A percentile compares a stretch with the other conserved stretches of the same genome.
phyloP scores from a whole-genome alignment of 352 stramenopile genomes.

The Blastocystis sp. region DNA sequence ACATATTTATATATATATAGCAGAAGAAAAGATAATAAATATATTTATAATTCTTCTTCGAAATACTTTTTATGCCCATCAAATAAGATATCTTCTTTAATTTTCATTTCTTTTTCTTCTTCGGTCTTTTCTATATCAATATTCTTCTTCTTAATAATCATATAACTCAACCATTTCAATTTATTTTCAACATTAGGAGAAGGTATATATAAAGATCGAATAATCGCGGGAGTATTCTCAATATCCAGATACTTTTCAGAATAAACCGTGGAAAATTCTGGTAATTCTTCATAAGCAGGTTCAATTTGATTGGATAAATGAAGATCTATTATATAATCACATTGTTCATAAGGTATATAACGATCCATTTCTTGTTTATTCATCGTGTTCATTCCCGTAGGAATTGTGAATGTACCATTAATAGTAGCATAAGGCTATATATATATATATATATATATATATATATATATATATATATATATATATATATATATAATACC shows the following conservation, averaged over 20 bases:
- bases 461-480: slow-evolving; percentile 38
- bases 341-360: slow-evolving; percentile 50
- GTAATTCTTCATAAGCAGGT: slow-evolving; percentile 1
- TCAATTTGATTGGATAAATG: slow-evolving; percentile 43
- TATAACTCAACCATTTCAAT: slow-evolving; percentile 4
- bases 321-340: slow-evolving; percentile 58
- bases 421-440: slow-evolving; percentile 22
- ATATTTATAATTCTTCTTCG: slow-evolving; percentile 6
- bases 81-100: neutral
- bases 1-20: no score
- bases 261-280: neutral
- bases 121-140: neutral
- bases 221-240: neutral
- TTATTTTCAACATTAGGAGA: neutral
- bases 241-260: neutral
- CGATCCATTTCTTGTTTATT: slow-evolving; percentile 55
- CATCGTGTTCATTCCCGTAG: slow-evolving; percentile 56
- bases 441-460: slow-evolving; percentile 45
- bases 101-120: neutral
- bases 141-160: neutral
- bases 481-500: slow-evolving; percentile 49
- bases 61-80: slow-evolving; percentile 14
- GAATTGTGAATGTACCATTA: slow-evolving; percentile 53
- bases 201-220: slow-evolving; percentile 12
- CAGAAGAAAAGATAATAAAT: no score